Percentiles rank a stretch among this genome's conserved stretches.
phyloP scores from a whole-genome alignment of 306 rosid species.

The Abrus pulchellus region DNA sequence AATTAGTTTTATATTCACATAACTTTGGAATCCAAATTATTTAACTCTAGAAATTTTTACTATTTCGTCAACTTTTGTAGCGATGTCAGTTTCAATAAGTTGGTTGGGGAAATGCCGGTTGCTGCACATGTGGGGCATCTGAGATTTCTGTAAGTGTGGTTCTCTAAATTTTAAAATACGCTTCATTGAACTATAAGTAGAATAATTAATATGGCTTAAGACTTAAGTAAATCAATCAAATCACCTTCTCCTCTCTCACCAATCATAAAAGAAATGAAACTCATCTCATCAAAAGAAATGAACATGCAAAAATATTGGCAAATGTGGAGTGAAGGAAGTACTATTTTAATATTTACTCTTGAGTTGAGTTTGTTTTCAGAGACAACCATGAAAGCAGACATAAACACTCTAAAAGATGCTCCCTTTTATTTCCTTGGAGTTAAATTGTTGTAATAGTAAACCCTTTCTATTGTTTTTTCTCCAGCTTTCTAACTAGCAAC shows the following conservation, averaged over 20 bases:
- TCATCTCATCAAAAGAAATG: background rate
- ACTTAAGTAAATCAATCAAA: no score
- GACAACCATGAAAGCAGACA: constrained; percentile 29
- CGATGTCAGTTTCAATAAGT: constrained; percentile 87
- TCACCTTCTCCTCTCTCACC: constrained; percentile 1
- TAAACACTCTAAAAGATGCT: background rate
- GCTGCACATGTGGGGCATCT: constrained; percentile 46
- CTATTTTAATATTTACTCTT: constrained; percentile 13
- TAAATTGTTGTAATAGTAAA: constrained; percentile 41
- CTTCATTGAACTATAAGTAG: constrained; percentile 1
- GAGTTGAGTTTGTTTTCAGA: constrained; percentile 15
- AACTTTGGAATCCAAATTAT: constrained; percentile 11
- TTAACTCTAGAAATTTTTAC: constrained; percentile 22
- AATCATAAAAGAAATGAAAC: constrained; percentile 36
- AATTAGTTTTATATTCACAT: constrained; percentile 17
- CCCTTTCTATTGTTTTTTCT: constrained; percentile 40
- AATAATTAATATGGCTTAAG: constrained; percentile 2
- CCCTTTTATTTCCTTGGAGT: constrained; percentile 37
- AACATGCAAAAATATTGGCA: background rate
- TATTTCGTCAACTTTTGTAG: constrained; percentile 55
- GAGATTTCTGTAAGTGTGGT: constrained; percentile 72
- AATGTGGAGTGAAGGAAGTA: background rate
- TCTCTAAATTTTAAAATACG: constrained; percentile 24
- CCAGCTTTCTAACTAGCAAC: constrained; percentile 81
- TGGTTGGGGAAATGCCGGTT: constrained; percentile 79